A percentile compares a stretch with the other conserved stretches of the same genome.
These are phyloP conservation scores for Trichoderma atroviride DNA, from an alignment of 2,329 filamentous ascomycete species.

Conservation along the genomic window DNA sequence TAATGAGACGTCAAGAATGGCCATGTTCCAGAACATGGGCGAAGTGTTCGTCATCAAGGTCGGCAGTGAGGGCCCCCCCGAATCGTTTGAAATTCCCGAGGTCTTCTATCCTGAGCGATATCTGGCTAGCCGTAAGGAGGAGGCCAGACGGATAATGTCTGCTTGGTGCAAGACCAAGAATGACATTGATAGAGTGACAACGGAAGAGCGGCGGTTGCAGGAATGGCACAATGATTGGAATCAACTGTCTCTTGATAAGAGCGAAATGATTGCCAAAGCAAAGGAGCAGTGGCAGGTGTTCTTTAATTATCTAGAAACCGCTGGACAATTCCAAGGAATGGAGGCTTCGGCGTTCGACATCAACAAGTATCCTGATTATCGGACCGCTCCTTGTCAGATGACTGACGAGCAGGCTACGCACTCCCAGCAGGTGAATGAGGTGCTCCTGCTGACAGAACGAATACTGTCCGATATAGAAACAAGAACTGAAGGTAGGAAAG, in stretches of 20 bases:
- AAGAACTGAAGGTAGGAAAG: conserved; percentile 42
- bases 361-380: conserved; percentile 44
- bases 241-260: conserved; percentile 36
- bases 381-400: conserved; percentile 43
- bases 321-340: conserved; percentile 43
- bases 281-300: conserved; percentile 40
- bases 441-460: conserved; percentile 39
- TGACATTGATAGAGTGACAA: conserved; percentile 32
- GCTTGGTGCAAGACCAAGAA: conserved; percentile 41
- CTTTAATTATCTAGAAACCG: conserved; percentile 41
- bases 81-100: conserved; percentile 53
- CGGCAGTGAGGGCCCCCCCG: conserved; percentile 45
- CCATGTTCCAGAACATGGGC: conserved; percentile 49
- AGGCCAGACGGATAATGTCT: conserved; percentile 50
- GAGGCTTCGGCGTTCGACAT: conserved; percentile 44
- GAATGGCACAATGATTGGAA: conserved; percentile 37
- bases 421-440: conserved; percentile 38
- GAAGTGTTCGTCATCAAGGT: conserved; percentile 56
- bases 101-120: conserved; percentile 60
- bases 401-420: conserved; percentile 39
- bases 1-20: conserved; percentile 44
- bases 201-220: conserved; percentile 35
- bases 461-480: conserved; percentile 41
- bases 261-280: conserved; percentile 37
- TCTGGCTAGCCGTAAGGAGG: conserved; percentile 47